Evolutionary conservation across 257 asterid species (phyloP), one percentile per base, ranked within the genome.

Genomic region (Agastache rugosa): DNA sequence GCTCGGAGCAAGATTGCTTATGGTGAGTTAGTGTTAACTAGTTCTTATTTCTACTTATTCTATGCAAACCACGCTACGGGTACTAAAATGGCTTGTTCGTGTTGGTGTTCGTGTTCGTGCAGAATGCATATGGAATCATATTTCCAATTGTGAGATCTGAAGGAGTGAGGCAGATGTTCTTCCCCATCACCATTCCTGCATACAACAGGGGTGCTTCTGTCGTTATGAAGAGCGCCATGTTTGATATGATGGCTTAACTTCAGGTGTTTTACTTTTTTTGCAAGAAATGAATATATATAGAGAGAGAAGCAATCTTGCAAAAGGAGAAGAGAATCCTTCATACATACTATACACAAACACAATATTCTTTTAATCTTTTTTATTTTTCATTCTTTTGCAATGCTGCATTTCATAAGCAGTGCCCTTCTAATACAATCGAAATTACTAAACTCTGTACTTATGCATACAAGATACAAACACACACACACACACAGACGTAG

Each of bases 141-240:
- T 77, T 86, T 67, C 88, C 91, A 1, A 86, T 86, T 1, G 87
- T 86, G 61, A 86, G 75, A 65, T 85, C 91, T 0, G 88, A 84
- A 78, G 91, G 91, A 29, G 85, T 82, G 58, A 74, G 88, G 75
- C 87, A 86, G 55, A 84, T 86, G 91, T 86, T 84, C 81, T 86
- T 86, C 85, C 91, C 91, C 42, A 72, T 76, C 47, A 84, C 91
- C 29, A 79, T 84, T 56, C 80, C 87, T 8, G 85, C 88, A 6
- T 86, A 86, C 72, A 81, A 86, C 29, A 75, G 85, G 44, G 85
- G 69, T 19, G 39, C 86, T 44, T 84, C 88, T 0, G 82, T 84
- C 64, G 88, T 84, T 9, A 84, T 84, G 80, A 85, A 85, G 85
- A 85, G 82, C 31, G 89, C 89, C 60, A 82, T 85, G 86, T 85